phyloP scores from a whole-genome alignment of 2,329 filamentous ascomycete genomes.

The Colletotrichum sp. region DNA sequence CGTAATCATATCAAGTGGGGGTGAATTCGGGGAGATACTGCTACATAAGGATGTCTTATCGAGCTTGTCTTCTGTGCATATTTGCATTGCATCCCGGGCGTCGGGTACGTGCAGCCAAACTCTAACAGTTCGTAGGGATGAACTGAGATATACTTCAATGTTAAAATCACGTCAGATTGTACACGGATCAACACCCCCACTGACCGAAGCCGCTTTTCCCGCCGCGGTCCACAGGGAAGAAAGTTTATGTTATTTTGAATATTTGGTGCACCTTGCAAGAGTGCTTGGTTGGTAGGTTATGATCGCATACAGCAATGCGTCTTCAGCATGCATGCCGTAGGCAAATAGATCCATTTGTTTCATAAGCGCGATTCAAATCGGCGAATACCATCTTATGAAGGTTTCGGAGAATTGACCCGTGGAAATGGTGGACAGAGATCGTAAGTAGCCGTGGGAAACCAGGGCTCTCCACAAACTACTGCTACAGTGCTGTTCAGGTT shows the following conservation, averaged over 20 bases:
- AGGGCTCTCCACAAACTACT: background rate
- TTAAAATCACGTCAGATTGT: background rate
- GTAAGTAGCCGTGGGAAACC: background rate
- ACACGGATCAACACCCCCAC: background rate
- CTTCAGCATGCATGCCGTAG: background rate
- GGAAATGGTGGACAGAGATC: background rate
- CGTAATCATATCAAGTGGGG: background rate
- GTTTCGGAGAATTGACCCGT: background rate
- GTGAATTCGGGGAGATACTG: background rate
- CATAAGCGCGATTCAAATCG: background rate
- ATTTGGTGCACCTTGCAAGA: background rate
- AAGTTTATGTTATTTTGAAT: background rate
- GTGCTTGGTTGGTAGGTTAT: background rate
- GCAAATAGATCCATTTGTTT: background rate
- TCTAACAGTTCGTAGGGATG: background rate
- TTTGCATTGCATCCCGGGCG: background rate
- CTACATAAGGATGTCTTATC: background rate
- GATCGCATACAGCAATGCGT: background rate
- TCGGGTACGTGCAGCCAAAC: background rate
- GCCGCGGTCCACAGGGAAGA: background rate
- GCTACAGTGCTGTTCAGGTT: background rate
- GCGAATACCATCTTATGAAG: background rate
- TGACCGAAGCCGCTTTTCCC: background rate
- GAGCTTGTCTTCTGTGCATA: background rate
- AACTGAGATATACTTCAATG: background rate